Evolutionary conservation across 495 filamentous ascomycete genomes (phyloP).

Genomic region (Usnea hakonensis): DNA sequence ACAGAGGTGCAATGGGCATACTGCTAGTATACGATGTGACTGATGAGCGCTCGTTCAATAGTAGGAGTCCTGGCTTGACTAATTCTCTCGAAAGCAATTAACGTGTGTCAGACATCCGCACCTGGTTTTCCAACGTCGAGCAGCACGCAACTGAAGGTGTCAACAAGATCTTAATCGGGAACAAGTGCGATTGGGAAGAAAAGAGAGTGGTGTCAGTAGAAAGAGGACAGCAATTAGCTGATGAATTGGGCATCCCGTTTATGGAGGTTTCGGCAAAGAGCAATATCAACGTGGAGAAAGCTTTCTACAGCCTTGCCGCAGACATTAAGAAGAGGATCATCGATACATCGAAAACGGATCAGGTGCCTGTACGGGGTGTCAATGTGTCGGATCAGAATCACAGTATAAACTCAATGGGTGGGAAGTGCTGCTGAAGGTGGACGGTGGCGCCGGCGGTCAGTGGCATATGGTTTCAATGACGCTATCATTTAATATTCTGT

Average conservation of each 20-base stretch:
- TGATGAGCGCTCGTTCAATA: slow-evolving; percentile 94
- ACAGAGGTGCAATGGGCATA: slow-evolving; percentile 97
- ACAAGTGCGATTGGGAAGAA: slow-evolving; percentile 99
- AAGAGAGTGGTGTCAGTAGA: slow-evolving; percentile 91
- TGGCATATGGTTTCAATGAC: not conserved
- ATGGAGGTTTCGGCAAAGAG: slow-evolving; percentile 97
- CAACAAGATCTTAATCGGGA: slow-evolving; percentile 99
- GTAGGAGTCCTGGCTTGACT: slow-evolving; percentile 46
- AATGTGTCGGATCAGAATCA: slow-evolving; percentile 60
- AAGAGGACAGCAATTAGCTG: slow-evolving; percentile 84
- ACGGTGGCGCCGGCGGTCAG: not conserved
- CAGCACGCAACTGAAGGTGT: slow-evolving; percentile 98
- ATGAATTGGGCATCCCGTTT: slow-evolving; percentile 96
- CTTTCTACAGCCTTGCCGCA: slow-evolving; percentile 87
- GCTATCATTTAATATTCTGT: slow-evolving; percentile 2
- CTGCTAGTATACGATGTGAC: slow-evolving; percentile 98
- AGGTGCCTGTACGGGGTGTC: slow-evolving; percentile 53
- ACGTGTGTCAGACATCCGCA: slow-evolving; percentile 72
- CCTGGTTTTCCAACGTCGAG: slow-evolving; percentile 99
- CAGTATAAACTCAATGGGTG: slow-evolving; percentile 51
- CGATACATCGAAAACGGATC: slow-evolving; percentile 75
- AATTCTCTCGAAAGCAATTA: slow-evolving; percentile 2
- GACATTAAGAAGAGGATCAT: slow-evolving; percentile 97
- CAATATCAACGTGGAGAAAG: slow-evolving; percentile 99
- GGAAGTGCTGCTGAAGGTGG: slow-evolving; percentile 73